Evolutionary conservation across 306 rosid species (phyloP), one percentile per base, ranked within the genome.

Genomic region (Prunus mume): DNA sequence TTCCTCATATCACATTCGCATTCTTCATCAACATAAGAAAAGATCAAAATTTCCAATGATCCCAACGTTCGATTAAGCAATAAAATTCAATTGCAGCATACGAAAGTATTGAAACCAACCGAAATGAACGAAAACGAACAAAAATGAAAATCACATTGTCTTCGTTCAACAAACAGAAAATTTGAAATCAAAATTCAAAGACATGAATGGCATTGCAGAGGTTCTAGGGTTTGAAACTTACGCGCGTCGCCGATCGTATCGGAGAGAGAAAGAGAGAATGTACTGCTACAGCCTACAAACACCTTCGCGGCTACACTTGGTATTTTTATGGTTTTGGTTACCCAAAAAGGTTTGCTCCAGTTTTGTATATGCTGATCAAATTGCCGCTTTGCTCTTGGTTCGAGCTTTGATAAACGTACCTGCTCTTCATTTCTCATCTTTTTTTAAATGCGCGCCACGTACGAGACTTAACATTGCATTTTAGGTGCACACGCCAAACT

Each of bases 171-270:
- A 24, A 66, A n/a, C 49, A 41, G 28, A n/a, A 66, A 41, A 66
- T 20, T 34, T 1, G 69, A 25, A 45, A 45, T 68, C 51, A 12
- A 57, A 72, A 57, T 72, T 22, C 15, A 12, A 66, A 66, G 24
- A n/a, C 69, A 34, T 1, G 15, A 56, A 20, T 6, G 52, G 22
- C 65, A 55, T 9, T 25, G 68, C 22, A 22, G 73, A 71, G 20
- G 25, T 57, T 55, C 10, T 30, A 60, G 65, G 72, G 12, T 63
- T 34, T 20, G 61, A 38, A 32, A 45, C 76, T 38, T 56, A 62
- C 77, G 10, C 30, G 76, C 41, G 49, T 50, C 55, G 73, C 47
- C 76, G 83, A 81, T 87, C 86, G 78, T 69, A 72, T 5, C 56
- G 47, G 50, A 52, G 58, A 49, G 79, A 38, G 69, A 47, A 19